These are phyloP conservation scores for Pseudonitzschia multistriata DNA, from an alignment of 108 stramenopile species.

Conservation along the genomic window DNA sequence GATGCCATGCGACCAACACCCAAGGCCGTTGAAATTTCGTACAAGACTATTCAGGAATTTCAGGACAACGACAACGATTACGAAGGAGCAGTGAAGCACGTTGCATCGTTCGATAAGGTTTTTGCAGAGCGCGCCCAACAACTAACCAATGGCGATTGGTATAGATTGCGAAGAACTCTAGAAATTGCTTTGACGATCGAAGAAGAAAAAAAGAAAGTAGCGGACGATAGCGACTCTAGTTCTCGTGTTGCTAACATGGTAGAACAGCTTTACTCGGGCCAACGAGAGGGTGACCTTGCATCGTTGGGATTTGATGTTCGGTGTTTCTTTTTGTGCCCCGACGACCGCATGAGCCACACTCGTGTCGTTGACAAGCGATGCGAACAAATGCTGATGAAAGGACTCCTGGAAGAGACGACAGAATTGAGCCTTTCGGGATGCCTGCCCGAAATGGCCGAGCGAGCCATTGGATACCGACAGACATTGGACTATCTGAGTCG, in stretches of 20 bases:
- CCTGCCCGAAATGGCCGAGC: conserved; percentile 75
- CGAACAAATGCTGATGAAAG: conserved; percentile 85
- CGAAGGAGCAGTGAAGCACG: conserved; percentile 64
- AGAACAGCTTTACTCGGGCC: conserved; percentile 66
- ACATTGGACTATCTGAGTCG: conserved; percentile 80
- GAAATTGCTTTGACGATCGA: conserved; percentile 79
- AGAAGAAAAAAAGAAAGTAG: conserved; percentile 14
- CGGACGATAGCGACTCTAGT: neutral
- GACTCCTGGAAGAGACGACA: conserved; percentile 81
- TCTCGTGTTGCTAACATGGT: conserved; percentile 30
- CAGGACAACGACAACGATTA: conserved; percentile 66
- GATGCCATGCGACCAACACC: conserved; percentile 84
- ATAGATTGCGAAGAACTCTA: conserved; percentile 83
- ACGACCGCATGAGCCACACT: conserved; percentile 86
- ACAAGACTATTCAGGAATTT: conserved; percentile 35
- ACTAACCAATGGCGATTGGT: conserved; percentile 87
- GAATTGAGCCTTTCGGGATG: conserved; percentile 56
- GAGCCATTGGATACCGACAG: conserved; percentile 97
- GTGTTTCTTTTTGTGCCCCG: conserved; percentile 92
- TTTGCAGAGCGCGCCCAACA: conserved; percentile 59
- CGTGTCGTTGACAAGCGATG: conserved; percentile 86
- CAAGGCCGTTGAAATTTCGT: conserved; percentile 52
- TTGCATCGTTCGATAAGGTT: conserved; percentile 47
- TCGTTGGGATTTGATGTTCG: conserved; percentile 86
- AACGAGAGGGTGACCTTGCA: conserved; percentile 60